These are phyloP conservation scores for Globomyces pollinis-pini DNA, from an alignment of 192 early-diverging fungal species.

Conservation along the genomic window DNA sequence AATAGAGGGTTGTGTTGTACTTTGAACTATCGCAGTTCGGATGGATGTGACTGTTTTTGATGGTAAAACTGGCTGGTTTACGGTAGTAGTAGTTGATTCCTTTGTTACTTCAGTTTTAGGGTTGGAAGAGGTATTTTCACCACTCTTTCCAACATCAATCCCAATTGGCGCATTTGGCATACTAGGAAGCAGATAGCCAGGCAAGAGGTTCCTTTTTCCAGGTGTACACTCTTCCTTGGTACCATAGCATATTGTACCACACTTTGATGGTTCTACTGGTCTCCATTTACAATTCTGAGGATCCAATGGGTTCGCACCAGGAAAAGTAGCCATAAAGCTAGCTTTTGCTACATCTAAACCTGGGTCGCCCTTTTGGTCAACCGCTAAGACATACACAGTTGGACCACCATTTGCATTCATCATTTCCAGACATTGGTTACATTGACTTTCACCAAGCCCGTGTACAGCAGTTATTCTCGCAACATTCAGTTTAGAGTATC, in stretches of 20 bases:
- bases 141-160: not conserved
- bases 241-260: conserved; percentile 9
- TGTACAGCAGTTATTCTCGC: conserved; percentile 11
- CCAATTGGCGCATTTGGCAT: not conserved
- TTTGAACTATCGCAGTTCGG: too few relatives aligned
- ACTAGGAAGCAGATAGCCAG: conserved; percentile 9
- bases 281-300: conserved; percentile 7
- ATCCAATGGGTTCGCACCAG: conserved; percentile 6
- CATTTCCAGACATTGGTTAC: conserved; percentile 11
- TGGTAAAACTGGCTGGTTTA: too few relatives aligned
- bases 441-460: not conserved
- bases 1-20: too few relatives aligned
- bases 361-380: conserved; percentile 13
- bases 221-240: conserved; percentile 8
- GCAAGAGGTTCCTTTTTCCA: conserved; percentile 7
- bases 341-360: conserved; percentile 13
- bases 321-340: conserved; percentile 11
- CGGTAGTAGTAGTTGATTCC: too few relatives aligned
- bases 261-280: not conserved
- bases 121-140: too few relatives aligned
- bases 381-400: conserved; percentile 6
- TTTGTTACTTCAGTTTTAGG: too few relatives aligned
- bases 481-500: conserved; percentile 10
- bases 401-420: conserved; percentile 1
- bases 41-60: too few relatives aligned